Conservation (phyloP, 768 basidiomycete species). For the Mycena indigotica region DNA sequence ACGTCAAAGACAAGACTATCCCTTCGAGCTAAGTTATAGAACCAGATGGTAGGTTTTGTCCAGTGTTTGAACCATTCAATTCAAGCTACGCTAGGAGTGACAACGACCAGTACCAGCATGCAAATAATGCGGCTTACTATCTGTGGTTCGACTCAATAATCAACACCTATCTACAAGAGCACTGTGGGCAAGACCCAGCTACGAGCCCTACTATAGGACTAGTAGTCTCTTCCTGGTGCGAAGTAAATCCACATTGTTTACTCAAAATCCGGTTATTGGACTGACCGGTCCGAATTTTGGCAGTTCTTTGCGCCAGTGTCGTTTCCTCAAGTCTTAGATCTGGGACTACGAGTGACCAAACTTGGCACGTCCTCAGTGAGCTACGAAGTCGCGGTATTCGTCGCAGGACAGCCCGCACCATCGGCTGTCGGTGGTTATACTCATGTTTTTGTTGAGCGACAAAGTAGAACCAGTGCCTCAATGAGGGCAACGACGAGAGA, state of each 20-base stretch:
- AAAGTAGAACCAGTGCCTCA: conserved; percentile 54
- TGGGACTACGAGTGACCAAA: conserved; percentile 68
- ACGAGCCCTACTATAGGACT: conserved; percentile 64
- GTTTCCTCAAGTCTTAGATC: conserved; percentile 70
- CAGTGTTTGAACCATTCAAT: background rate
- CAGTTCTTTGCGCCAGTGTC: conserved; percentile 74
- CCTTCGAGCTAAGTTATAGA: conserved; percentile 17
- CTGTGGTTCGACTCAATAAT: conserved; percentile 82
- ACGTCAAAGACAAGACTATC: conserved; percentile 16
- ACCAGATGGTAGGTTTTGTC: conserved; percentile 16
- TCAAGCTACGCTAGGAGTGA: conserved; percentile 59
- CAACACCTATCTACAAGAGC: conserved; percentile 74
- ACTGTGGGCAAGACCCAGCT: conserved; percentile 58
- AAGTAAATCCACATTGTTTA: conserved; percentile 40
- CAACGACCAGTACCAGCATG: conserved; percentile 83
- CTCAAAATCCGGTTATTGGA: background rate
- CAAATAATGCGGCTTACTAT: conserved; percentile 83
- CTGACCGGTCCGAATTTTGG: background rate
- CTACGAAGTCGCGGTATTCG: conserved; percentile 81
- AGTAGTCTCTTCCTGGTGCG: conserved; percentile 76
- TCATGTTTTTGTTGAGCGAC: conserved; percentile 78
- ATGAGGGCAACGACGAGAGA: conserved; percentile 46
- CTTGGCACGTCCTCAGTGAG: conserved; percentile 76
- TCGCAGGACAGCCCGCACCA: conserved; percentile 41
- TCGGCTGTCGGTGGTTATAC: conserved; percentile 66